Evolutionary conservation across 345 rosid species (phyloP).

Genomic region (Laguncularia racemosa): DNA sequence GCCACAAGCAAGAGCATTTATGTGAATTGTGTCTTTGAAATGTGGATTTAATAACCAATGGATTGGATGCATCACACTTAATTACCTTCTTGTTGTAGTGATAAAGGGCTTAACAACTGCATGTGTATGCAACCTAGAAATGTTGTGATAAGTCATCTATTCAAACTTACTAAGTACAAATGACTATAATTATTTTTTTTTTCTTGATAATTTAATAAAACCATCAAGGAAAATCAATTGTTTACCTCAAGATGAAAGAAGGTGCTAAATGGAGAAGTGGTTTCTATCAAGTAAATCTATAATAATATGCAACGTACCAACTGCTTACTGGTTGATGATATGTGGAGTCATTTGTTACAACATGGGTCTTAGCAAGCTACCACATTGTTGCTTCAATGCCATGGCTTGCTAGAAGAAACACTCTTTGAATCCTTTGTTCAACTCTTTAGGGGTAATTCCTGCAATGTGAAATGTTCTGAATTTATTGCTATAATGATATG

Average conservation of each 20-base stretch:
- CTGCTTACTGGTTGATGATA: slow-evolving; percentile 56
- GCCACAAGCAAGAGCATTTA: slow-evolving; percentile 45
- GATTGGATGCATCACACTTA: slow-evolving; percentile 63
- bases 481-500: too few relatives aligned
- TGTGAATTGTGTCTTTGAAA: slow-evolving; percentile 64
- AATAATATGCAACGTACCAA: slow-evolving; percentile 31
- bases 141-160: background rate
- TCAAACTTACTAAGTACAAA: background rate
- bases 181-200: too few relatives aligned
- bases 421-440: slow-evolving; percentile 16
- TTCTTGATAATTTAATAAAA: too few relatives aligned
- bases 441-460: slow-evolving; percentile 48
- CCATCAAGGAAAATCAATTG: too few relatives aligned
- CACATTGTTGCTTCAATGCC: slow-evolving; percentile 47
- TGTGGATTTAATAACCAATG: slow-evolving; percentile 56
- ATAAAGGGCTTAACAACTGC: slow-evolving; percentile 66
- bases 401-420: slow-evolving; percentile 32
- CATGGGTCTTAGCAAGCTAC: slow-evolving; percentile 61
- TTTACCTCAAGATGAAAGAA: background rate
- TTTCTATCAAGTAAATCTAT: background rate
- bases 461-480: slow-evolving; percentile 4
- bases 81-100: slow-evolving; percentile 56
- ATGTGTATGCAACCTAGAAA: slow-evolving; percentile 62
- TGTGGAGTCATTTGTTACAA: slow-evolving; percentile 49
- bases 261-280: background rate